Conservation (phyloP, 108 stramenopile genomes). For the Discostella pseudostelligera region DNA sequence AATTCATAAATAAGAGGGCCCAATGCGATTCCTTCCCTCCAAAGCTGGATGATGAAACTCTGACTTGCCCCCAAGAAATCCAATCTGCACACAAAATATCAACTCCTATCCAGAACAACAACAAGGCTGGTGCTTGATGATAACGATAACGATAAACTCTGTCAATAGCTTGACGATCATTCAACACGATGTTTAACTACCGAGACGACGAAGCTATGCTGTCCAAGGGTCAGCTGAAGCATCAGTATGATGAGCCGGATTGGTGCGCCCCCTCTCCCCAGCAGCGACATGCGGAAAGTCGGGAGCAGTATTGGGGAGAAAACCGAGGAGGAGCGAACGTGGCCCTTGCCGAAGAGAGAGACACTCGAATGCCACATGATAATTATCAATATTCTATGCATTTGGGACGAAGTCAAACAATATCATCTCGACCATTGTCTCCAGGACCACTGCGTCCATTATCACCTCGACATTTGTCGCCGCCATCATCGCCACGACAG, state of each 20-base stretch:
- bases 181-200: not conserved
- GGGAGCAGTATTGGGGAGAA: conserved; percentile 1
- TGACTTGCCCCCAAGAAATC: too few relatives aligned
- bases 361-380: conserved; percentile 5
- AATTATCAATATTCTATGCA: not conserved
- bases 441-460: too few relatives aligned
- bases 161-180: not conserved
- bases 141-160: too few relatives aligned
- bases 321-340: not conserved
- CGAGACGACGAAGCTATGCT: conserved; percentile 2
- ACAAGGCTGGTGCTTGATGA: too few relatives aligned
- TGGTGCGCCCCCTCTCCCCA: conserved; percentile 1
- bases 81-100: too few relatives aligned
- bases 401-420: not conserved
- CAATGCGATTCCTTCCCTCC: too few relatives aligned
- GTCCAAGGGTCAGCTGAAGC: conserved; percentile 7
- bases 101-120: too few relatives aligned
- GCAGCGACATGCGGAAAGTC: conserved; percentile 1
- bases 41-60: too few relatives aligned
- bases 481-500: not conserved
- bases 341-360: conserved; percentile 4
- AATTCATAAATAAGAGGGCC: too few relatives aligned
- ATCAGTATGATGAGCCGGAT: conserved; percentile 3
- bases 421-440: not conserved
- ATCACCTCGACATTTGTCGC: too few relatives aligned